Evolutionary conservation across 2,329 filamentous ascomycete species (phyloP), one percentile per base, ranked within the genome.

Genomic region (Colletotrichum cordylinicola): DNA sequence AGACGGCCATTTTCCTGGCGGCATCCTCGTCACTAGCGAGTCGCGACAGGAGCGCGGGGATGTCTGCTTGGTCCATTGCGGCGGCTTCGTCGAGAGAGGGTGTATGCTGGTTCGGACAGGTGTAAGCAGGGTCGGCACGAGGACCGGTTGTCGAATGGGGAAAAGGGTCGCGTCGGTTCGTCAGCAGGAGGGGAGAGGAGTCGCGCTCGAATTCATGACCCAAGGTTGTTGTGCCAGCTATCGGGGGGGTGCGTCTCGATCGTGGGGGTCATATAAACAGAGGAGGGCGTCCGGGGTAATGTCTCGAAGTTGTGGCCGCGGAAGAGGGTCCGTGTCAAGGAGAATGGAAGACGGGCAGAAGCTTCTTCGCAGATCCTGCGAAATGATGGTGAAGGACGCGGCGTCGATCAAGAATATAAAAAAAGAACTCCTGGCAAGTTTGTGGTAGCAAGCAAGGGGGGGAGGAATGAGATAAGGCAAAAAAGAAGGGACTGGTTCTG

Each of bases 1-100:
- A 99, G 77, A 98, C 97, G 76, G 97, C 97, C 95, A 98, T 98
- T 86, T 99, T 99, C 82, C 96, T 95, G 80, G 95, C 93, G 72
- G 95, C 96, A 89, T 99, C 97, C 86, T 98, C 92, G 80, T 93
- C 91, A 85, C 91, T 93, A 55, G 90, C 88, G 77, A 93, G 87
- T 79, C 91, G 91, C 86, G 90, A 87, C 80, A 93, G 87, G 79
- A 93, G 89, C 83, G 90, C 90, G 65, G 92, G 92, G 79, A 93
- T 92, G 80, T 93, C 92, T 80, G 90, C 91, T 86, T 93, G 91
- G 81, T 93, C 92, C 92, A 93, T 92, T 77, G 78, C n/a, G 18
- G n/a, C n/a, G 66, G 39, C 31, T 43, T 37, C 68, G 61, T 56
- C 66, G 61, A 35, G 8, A 29, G 27, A 16, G 56, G 39, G 39